phyloP scores from a whole-genome alignment of 495 filamentous ascomycete species.

The Podospora fimiseda region DNA sequence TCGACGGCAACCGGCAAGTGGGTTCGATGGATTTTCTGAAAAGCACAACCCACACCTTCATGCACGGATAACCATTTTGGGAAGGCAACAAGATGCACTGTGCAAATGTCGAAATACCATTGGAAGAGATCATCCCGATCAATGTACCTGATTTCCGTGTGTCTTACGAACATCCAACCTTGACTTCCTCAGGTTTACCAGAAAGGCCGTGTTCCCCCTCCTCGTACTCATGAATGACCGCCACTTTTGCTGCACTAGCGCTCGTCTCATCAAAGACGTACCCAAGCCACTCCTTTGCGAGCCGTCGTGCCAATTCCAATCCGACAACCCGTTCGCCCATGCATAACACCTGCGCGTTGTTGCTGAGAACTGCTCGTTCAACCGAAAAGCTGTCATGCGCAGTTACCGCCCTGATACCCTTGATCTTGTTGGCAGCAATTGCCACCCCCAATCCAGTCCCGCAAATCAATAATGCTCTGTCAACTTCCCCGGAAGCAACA shows the following conservation, averaged over 20 bases:
- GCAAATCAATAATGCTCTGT: constrained; percentile 80
- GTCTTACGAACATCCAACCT: constrained; percentile 11
- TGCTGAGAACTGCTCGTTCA: constrained; percentile 73
- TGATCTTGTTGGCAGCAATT: constrained; percentile 82
- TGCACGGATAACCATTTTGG: constrained; percentile 12
- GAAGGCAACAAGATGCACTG: not conserved
- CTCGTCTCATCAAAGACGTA: constrained; percentile 74
- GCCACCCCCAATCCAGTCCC: constrained; percentile 82
- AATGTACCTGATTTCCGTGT: not conserved
- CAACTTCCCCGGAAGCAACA: constrained; percentile 60
- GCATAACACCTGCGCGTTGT: constrained; percentile 83
- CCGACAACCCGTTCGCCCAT: constrained; percentile 83
- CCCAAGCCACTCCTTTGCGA: constrained; percentile 75
- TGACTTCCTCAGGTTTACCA: constrained; percentile 16
- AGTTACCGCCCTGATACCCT: constrained; percentile 76
- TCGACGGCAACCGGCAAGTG: not conserved
- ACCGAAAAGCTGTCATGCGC: constrained; percentile 82
- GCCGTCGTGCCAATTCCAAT: constrained; percentile 66
- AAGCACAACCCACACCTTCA: not conserved
- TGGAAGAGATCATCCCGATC: not conserved
- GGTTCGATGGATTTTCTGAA: not conserved
- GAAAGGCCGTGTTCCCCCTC: constrained; percentile 27
- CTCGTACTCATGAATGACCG: constrained; percentile 70
- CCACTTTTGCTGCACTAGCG: constrained; percentile 66
- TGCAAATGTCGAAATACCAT: not conserved